Evolutionary conservation across 192 early-diverging fungal species (phyloP), one percentile per base, ranked within the genome.

Genomic region (Tieghemiomyces parasiticus): DNA sequence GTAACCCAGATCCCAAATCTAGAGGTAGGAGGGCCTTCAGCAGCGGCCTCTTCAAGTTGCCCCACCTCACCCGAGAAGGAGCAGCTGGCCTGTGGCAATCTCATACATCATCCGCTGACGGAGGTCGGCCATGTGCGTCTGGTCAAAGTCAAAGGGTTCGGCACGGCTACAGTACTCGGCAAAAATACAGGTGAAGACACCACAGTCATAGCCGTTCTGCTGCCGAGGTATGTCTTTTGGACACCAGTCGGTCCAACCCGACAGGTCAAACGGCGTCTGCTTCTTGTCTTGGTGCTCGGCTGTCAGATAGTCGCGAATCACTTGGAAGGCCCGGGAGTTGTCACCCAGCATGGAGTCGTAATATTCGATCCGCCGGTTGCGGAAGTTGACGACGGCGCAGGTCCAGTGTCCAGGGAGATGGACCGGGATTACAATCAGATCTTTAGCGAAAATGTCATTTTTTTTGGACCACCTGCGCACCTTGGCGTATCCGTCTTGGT

Each of bases 131-230:
- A 93, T 94, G 47, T 86, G 60, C 13, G 67, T 61, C 61, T 92
- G 91, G 3, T 77, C 67, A 71, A 93, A 93, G 24, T 73, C 73
- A 64, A 92, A 84, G 10, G 62, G 56, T 0, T 70, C 70, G n/a
- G 66, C 59, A n/a, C 89, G 69, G 1, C 81, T 60, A 16, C 71
- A 60, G 62, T 81, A 79, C 60, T 97, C 91, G 8, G 90, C 85
- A 77, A 94, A 93, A 19, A 83, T 84, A 59, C 81, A 84, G 0
- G 91, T 83, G 66, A 97, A 97, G 4, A 95, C 91, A 10, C 95
- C 95, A 64, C 95, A 97, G 74, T 97, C 95, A 53, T 81, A 91
- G 19, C 86, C 86, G 62, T 97, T 97, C 31, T 69, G 48, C 69
- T 97, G 95, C 4, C 70, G 65, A 0, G 95, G 95, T 33, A 89